These are phyloP conservation scores for Corchorus olitorius DNA, from an alignment of 345 rosid genomes.

Conservation along the genomic window DNA sequence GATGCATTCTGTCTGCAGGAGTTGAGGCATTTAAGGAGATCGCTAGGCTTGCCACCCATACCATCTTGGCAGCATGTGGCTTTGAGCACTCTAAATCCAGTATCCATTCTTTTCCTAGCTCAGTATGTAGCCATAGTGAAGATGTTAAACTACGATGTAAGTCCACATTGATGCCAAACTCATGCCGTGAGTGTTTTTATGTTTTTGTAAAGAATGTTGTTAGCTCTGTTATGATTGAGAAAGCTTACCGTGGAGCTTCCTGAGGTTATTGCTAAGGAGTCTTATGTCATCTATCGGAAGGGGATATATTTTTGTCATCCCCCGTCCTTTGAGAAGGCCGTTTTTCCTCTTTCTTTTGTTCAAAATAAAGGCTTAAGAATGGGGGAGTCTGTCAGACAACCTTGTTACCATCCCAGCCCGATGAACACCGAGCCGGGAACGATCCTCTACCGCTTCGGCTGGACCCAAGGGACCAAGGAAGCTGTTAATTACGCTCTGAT, in stretches of 20 bases:
- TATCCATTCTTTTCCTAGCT: slow-evolving; percentile 20
- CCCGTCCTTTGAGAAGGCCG: neutral
- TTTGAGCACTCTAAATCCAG: slow-evolving; percentile 38
- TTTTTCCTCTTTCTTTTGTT: neutral
- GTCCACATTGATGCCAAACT: slow-evolving; percentile 39
- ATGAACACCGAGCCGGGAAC: neutral
- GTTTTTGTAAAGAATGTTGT: slow-evolving; percentile 50
- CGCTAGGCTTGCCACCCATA: slow-evolving; percentile 53
- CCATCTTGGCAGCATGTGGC: slow-evolving; percentile 54
- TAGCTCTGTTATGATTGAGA: slow-evolving; percentile 28
- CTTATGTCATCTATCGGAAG: slow-evolving; percentile 17
- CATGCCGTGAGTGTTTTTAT: slow-evolving; percentile 52
- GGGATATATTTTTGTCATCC: neutral
- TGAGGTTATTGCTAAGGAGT: slow-evolving; percentile 33
- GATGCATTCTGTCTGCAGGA: slow-evolving; percentile 28
- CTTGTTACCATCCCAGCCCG: neutral
- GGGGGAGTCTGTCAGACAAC: neutral
- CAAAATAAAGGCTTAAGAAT: too few relatives aligned
- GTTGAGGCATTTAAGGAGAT: slow-evolving; percentile 47
- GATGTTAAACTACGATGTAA: slow-evolving; percentile 18
- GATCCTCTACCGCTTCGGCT: neutral
- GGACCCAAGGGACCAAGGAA: neutral
- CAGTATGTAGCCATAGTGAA: slow-evolving; percentile 38
- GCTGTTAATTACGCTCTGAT: neutral
- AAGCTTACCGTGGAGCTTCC: neutral